Conservation (phyloP, 2,329 filamentous ascomycete genomes). For the Nothophoma quercina region DNA sequence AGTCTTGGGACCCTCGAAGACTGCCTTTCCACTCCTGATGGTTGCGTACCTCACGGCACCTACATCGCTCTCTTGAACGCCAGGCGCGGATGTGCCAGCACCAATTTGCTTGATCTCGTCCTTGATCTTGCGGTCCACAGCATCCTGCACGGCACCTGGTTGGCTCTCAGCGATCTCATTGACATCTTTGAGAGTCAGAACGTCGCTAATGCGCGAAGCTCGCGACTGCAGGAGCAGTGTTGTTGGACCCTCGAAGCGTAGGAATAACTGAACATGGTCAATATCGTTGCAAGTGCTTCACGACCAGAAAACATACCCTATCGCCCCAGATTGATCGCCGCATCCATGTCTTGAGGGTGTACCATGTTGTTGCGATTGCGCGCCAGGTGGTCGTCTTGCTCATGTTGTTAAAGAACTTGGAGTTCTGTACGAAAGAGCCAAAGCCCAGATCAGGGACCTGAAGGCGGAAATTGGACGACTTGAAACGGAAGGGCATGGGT, state of each 20-base stretch:
- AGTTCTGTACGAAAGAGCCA: constrained; percentile 69
- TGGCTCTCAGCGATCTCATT: constrained; percentile 89
- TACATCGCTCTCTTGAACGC: constrained; percentile 22
- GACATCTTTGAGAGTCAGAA: constrained; percentile 78
- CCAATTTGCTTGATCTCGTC: constrained; percentile 47
- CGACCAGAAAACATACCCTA: constrained; percentile 58
- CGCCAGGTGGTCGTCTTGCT: constrained; percentile 77
- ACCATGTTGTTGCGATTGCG: constrained; percentile 68
- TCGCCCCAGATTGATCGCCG: constrained; percentile 93
- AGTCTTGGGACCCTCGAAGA: constrained; percentile 27
- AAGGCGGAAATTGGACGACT: constrained; percentile 75
- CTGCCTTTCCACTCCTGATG: constrained; percentile 38
- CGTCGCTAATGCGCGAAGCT: constrained; percentile 79
- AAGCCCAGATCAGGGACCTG: constrained; percentile 77
- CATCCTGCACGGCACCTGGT: constrained; percentile 71
- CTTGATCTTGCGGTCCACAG: constrained; percentile 49
- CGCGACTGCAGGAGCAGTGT: constrained; percentile 89
- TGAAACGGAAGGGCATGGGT: constrained; percentile 87
- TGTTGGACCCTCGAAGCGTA: constrained; percentile 86
- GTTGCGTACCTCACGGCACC: constrained; percentile 36
- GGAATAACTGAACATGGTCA: constrained; percentile 67
- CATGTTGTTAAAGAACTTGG: constrained; percentile 76
- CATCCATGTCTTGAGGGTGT: constrained; percentile 76
- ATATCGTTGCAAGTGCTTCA: constrained; percentile 1
- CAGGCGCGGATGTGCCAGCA: constrained; percentile 26